Conservation (phyloP, 306 rosid genomes). For the Cucurbita ficifolia region DNA sequence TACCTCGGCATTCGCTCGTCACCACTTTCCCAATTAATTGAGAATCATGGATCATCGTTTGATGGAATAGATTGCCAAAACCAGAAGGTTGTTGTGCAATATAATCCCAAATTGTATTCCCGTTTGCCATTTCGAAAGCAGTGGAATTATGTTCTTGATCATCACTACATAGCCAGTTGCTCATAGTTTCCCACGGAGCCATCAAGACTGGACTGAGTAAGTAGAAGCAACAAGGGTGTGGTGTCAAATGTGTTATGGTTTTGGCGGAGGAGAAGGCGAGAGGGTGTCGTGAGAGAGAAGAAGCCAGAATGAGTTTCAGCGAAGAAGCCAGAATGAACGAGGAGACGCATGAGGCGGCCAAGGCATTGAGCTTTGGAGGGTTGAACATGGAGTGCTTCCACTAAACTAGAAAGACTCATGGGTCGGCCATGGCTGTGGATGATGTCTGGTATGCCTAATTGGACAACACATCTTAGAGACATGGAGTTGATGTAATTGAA, state of each 20-base stretch:
- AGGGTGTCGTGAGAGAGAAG: slow-evolving; percentile 13
- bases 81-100: neutral
- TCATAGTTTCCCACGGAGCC: slow-evolving; percentile 13
- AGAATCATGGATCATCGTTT: slow-evolving; percentile 22
- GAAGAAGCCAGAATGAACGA: slow-evolving; percentile 25
- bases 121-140: neutral
- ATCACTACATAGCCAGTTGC: neutral
- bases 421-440: slow-evolving; percentile 34
- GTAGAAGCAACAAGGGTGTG: neutral
- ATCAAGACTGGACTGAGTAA: too few relatives aligned
- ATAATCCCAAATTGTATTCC: slow-evolving; percentile 14
- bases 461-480: slow-evolving; percentile 19
- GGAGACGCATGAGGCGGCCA: slow-evolving; percentile 28
- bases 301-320: neutral
- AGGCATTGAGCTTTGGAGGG: slow-evolving; percentile 14
- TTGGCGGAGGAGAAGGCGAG: slow-evolving; percentile 11
- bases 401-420: slow-evolving; percentile 30
- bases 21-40: neutral
- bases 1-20: slow-evolving; percentile 3
- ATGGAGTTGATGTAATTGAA: slow-evolving; percentile 15
- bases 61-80: slow-evolving; percentile 4
- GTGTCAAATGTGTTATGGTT: neutral
- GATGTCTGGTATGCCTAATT: slow-evolving; percentile 19
- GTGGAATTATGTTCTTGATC: neutral
- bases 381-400: slow-evolving; percentile 10